Base-by-base conservation (phyloP, 2,329 filamentous ascomycete species). In the Karstenula rhodostoma region DNA sequence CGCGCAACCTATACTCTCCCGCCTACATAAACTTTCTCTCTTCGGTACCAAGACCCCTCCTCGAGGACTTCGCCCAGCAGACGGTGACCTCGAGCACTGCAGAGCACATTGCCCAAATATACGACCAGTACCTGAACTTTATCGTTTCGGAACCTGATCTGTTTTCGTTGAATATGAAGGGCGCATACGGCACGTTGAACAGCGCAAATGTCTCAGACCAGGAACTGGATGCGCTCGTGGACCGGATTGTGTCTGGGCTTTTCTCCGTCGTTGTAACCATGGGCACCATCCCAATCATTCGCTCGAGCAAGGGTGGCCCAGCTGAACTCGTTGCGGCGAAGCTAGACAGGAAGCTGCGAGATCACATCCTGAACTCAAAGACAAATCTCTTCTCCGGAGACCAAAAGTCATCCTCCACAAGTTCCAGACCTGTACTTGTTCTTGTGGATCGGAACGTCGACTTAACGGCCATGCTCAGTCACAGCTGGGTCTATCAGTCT, bases 181-280 rank as follows among this genome's bases (percentile, higher is more conserved):
- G 95, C 68, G 91, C 96, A 77, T 99, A 99, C 77, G 96, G 92
- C 88, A 93, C 92, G n/a, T 83, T 99, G 73, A 98, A 98, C 80
- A 98, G 94, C 78, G 91, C 91, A 17, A 89, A 92, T 74, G 96
- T 93, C 2, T 92, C 90, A 66, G 95, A 98, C 70, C 92, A 95
- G 60, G 91, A 95, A 73, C 85, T 99, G 57, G 95, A 98, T 73
- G 84, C 86, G 55, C 89, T 95, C 40, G 87, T 99, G 33, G 94
- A 99, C 77, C 89, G 89, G 67, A 94, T 98, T 65, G 95, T 99
- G 53, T 96, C 91, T 71, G 95, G 95, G 0, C 82, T 99, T n/a
- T 99, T 98, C 80, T 97, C 94, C 65, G 95, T 99, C 51, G 90
- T 95, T 61, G 95, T 96, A n/a, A 99, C 95, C 5, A 97, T 97